Percentiles rank a stretch among this genome's conserved stretches.
Conservation (phyloP, 768 basidiomycete genomes). For the Collybiopsis confluens region DNA sequence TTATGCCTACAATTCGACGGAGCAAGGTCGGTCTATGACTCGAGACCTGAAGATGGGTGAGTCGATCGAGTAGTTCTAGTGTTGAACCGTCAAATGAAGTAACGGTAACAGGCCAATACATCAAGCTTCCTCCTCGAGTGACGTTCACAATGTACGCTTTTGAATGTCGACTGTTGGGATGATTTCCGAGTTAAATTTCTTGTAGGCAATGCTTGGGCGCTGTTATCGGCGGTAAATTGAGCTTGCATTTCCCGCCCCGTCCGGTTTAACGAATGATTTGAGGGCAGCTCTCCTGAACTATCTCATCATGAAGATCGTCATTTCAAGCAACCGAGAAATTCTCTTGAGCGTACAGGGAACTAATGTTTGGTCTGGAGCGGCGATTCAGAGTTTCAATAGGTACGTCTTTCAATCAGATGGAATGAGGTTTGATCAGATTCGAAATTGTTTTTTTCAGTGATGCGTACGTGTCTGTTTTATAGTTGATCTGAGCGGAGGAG, state of each 20-base stretch:
- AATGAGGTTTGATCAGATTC: not conserved
- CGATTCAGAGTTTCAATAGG: constrained; percentile 14
- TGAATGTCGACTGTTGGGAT: no score
- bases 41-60: constrained; percentile 14
- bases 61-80: constrained; percentile 9
- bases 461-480: constrained; percentile 7
- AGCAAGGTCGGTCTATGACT: constrained; percentile 16
- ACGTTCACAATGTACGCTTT: constrained; percentile 7
- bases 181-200: not conserved
- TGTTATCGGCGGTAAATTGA: constrained; percentile 42
- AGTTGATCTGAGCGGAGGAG: no score
- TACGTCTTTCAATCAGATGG: not conserved
- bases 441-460: not conserved
- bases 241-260: no score
- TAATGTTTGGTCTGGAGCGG: constrained; percentile 35
- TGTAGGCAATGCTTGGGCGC: constrained; percentile 19
- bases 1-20: constrained; percentile 11
- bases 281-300: constrained; percentile 13
- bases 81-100: not conserved
- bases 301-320: constrained; percentile 58
- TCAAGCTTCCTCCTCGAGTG: constrained; percentile 10
- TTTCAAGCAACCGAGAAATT: constrained; percentile 45
- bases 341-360: constrained; percentile 54
- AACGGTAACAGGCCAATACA: constrained; percentile 2
- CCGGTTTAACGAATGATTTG: no score